Conservation (phyloP, 495 filamentous ascomycete species). For the Daldinia caldariorum region DNA sequence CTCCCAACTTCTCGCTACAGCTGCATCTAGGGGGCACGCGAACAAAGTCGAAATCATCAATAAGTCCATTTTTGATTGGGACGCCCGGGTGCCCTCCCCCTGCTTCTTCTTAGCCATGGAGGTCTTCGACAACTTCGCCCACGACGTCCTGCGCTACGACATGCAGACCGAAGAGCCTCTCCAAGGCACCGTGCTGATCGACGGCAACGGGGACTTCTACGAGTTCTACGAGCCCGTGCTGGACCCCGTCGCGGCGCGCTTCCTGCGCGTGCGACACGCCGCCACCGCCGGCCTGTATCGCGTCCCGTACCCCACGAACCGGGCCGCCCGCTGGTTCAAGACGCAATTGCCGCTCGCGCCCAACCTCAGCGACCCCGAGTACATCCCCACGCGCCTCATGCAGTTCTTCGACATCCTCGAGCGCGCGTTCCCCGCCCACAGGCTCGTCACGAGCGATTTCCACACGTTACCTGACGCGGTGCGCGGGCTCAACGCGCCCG, state of each 20-base stretch:
- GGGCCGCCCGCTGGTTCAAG: constrained; percentile 62
- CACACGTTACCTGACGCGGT: constrained; percentile 82
- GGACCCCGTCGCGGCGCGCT: constrained; percentile 85
- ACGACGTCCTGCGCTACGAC: constrained; percentile 93
- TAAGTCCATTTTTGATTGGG: constrained; percentile 93
- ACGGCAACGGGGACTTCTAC: constrained; percentile 86
- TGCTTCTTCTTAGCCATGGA: constrained; percentile 99
- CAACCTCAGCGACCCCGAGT: constrained; percentile 84
- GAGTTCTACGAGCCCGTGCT: constrained; percentile 85
- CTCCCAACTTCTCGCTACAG: constrained; percentile 70
- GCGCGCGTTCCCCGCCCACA: constrained; percentile 86
- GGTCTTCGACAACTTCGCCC: constrained; percentile 98
- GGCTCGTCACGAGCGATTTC: constrained; percentile 92
- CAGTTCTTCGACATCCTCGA: constrained; percentile 93
- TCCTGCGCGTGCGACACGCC: constrained; percentile 77
- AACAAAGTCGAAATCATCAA: constrained; percentile 94
- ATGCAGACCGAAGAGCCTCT: constrained; percentile 74
- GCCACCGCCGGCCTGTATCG: constrained; percentile 61
- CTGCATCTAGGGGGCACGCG: constrained; percentile 75
- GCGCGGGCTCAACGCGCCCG: constrained; percentile 85
- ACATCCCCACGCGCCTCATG: constrained; percentile 93
- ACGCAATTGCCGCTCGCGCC: constrained; percentile 71
- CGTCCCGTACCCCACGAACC: constrained; percentile 64
- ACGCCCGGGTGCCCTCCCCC: constrained; percentile 80
- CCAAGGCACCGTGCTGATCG: constrained; percentile 88